phyloP scores from a whole-genome alignment of 73 alveolate genomes.

The Paramecium sonneborni region DNA sequence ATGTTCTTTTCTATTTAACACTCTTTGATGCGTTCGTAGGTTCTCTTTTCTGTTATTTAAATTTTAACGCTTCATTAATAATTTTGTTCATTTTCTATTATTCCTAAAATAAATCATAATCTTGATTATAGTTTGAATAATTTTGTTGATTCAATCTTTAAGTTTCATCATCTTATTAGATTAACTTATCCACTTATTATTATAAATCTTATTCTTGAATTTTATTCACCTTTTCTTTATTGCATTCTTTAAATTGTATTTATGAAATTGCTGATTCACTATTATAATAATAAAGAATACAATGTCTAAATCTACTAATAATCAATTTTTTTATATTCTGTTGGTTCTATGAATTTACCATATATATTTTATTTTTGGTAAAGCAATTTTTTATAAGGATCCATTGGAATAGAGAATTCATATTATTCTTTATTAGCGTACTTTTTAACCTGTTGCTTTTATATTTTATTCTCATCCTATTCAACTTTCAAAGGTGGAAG shows the following conservation, averaged over 20 bases:
- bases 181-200: not conserved
- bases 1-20: not conserved
- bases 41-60: not conserved
- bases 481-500: not conserved
- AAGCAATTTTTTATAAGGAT: not conserved
- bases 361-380: not conserved
- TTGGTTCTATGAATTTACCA: conserved; percentile 16
- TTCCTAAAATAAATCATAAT: not conserved
- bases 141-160: not conserved
- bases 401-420: not conserved
- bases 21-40: not conserved
- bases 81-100: not conserved
- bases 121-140: not conserved
- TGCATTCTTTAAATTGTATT: not conserved
- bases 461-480: not conserved
- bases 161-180: not conserved
- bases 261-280: conserved; percentile 25
- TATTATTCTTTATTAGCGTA: not conserved
- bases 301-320: not conserved
- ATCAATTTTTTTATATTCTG: not conserved
- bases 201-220: not conserved
- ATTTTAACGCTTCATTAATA: not conserved
- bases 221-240: not conserved
- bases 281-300: not conserved
- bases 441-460: not conserved